These are phyloP conservation scores for Aspergillus tubingensis DNA, from an alignment of 2,329 filamentous ascomycete genomes.

Conservation along the genomic window DNA sequence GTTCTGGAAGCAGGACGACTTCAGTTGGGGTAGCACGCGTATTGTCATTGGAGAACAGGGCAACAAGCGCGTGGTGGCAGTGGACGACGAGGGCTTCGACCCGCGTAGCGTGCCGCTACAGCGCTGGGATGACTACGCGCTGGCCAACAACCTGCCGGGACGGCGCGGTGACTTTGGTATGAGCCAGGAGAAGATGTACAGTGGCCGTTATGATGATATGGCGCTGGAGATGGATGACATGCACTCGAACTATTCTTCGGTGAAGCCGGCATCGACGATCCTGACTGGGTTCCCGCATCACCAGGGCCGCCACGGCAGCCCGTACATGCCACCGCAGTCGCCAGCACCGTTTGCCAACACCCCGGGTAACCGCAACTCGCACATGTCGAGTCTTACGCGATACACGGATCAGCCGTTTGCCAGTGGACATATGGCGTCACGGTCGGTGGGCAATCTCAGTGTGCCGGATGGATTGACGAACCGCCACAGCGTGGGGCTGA, in stretches of 20 bases:
- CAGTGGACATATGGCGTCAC: slow-evolving; percentile 41
- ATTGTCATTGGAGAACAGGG: slow-evolving; percentile 95
- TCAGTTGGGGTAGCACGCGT: slow-evolving; percentile 98
- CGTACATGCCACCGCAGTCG: slow-evolving; percentile 81
- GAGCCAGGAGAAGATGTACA: slow-evolving; percentile 63
- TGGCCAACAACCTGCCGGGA: slow-evolving; percentile 82
- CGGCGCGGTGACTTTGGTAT: slow-evolving; percentile 70
- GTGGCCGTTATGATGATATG: slow-evolving; percentile 66
- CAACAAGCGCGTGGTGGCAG: slow-evolving; percentile 82
- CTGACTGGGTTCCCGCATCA: slow-evolving; percentile 77
- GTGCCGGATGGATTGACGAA: slow-evolving; percentile 45
- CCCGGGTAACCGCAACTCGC: slow-evolving; percentile 62
- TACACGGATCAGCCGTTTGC: slow-evolving; percentile 63
- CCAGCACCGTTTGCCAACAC: slow-evolving; percentile 68
- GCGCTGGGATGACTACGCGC: slow-evolving; percentile 95
- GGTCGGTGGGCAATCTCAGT: slow-evolving; percentile 60
- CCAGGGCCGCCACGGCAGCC: slow-evolving; percentile 54
- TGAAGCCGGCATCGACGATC: slow-evolving; percentile 81
- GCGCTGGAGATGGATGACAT: slow-evolving; percentile 96
- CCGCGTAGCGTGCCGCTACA: slow-evolving; percentile 91
- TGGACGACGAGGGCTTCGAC: slow-evolving; percentile 82
- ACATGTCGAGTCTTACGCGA: slow-evolving; percentile 66
- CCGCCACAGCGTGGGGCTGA: slow-evolving; percentile 45
- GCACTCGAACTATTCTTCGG: slow-evolving; percentile 92
- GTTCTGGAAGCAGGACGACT: slow-evolving; percentile 99